Conservation (phyloP, 2,329 filamentous ascomycete genomes). For the Scolecobasidium constrictum region DNA sequence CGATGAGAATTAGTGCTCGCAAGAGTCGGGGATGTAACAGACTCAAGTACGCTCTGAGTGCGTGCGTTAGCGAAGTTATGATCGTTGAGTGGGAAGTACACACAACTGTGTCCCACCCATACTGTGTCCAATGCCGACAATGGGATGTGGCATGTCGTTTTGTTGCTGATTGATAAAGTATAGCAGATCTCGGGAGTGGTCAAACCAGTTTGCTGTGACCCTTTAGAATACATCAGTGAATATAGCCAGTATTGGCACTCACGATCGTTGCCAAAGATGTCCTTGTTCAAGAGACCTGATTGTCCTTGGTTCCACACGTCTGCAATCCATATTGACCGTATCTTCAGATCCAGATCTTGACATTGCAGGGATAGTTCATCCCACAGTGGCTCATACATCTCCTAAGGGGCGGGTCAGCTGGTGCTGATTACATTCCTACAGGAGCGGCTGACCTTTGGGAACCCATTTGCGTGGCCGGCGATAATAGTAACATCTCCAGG, state of each 20-base stretch:
- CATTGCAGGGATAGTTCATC: background rate
- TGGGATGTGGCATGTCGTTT: constrained; percentile 55
- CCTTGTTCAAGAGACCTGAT: background rate
- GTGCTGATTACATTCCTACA: constrained; percentile 33
- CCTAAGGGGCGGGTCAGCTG: too few species aligned
- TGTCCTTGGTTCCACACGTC: background rate
- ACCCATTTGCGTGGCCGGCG: constrained; percentile 81
- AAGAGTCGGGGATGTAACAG: background rate
- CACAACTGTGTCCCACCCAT: constrained; percentile 57
- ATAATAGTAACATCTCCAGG: constrained; percentile 77
- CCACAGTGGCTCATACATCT: background rate
- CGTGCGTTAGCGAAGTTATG: background rate
- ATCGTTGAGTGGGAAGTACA: background rate
- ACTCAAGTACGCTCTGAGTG: background rate
- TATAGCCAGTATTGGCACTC: too few species aligned
- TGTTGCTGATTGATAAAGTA: constrained; percentile 65
- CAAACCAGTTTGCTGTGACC: too few species aligned
- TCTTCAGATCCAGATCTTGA: background rate
- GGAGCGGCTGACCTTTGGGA: constrained; percentile 91
- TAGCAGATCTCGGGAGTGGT: constrained; percentile 63
- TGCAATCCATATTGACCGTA: background rate
- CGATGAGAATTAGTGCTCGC: background rate
- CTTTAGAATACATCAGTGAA: too few species aligned
- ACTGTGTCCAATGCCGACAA: constrained; percentile 66
- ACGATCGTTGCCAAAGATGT: background rate